Evolutionary conservation across 345 rosid species (phyloP).

Genomic region (Anacardium occidentale): DNA sequence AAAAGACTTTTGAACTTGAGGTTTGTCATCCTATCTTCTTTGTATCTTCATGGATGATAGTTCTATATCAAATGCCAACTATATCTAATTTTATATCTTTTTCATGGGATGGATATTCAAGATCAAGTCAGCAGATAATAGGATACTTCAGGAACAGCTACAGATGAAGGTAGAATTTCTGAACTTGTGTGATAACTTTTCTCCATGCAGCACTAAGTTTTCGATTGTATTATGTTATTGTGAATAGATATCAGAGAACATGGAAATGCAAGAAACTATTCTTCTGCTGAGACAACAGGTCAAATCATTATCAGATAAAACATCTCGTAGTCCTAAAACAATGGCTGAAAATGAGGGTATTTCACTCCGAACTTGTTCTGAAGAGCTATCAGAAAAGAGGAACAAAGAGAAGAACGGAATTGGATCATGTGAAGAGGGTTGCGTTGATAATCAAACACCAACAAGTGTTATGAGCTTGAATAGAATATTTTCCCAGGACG

Average conservation of each 20-base stretch:
- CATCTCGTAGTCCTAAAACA: constrained; percentile 29
- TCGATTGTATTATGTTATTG: constrained; percentile 4
- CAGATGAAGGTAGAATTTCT: constrained; percentile 52
- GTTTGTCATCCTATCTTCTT: constrained; percentile 39
- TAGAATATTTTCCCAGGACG: constrained; percentile 65
- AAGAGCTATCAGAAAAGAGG: constrained; percentile 17
- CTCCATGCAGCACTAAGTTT: not conserved
- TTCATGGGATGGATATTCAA: constrained; percentile 29
- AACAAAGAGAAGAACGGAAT: constrained; percentile 23
- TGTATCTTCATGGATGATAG: constrained; percentile 1
- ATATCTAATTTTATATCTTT: constrained; percentile 18
- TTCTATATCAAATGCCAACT: constrained; percentile 6
- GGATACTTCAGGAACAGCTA: constrained; percentile 69
- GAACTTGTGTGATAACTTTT: constrained; percentile 12
- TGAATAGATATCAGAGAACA: constrained; percentile 51
- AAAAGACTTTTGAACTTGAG: constrained; percentile 70
- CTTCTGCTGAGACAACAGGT: constrained; percentile 55
- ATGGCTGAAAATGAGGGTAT: constrained; percentile 31
- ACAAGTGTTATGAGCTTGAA: constrained; percentile 59
- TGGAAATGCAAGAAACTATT: constrained; percentile 63
- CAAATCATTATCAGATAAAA: constrained; percentile 30
- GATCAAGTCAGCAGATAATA: constrained; percentile 71
- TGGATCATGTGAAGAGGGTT: constrained; percentile 39
- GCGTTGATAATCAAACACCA: constrained; percentile 50
- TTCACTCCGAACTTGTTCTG: constrained; percentile 16